phyloP scores from a whole-genome alignment of 768 basidiomycete genomes.

The Auriscalpium vulgare region DNA sequence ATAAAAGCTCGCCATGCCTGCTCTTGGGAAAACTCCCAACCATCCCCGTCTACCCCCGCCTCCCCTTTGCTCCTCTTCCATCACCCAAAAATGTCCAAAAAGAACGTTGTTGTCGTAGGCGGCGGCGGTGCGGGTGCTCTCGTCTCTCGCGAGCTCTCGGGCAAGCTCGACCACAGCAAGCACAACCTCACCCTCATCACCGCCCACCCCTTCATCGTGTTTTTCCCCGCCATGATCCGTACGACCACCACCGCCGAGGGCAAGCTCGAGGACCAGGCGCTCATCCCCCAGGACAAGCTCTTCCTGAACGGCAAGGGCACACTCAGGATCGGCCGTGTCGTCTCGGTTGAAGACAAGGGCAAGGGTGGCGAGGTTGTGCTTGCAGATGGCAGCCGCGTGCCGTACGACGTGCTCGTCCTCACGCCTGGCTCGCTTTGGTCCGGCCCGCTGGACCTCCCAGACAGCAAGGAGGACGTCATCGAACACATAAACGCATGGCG shows the following conservation, averaged over 20 bases:
- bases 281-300: not conserved
- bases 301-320: not conserved
- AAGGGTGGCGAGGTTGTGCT: not conserved
- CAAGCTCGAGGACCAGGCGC: not conserved
- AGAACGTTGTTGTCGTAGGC: not conserved
- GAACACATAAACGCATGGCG: conserved; percentile 19
- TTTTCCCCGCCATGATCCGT: not conserved
- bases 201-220: not conserved
- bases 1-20: no score
- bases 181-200: not conserved
- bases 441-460: conserved; percentile 29
- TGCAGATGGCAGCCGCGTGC: not conserved
- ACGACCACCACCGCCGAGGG: not conserved
- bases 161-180: not conserved
- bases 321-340: not conserved
- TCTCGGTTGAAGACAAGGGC: not conserved
- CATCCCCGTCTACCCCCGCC: not conserved
- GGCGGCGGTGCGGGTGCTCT: not conserved
- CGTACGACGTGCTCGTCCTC: not conserved
- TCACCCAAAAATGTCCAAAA: not conserved
- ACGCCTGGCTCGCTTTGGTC: not conserved
- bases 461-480: conserved; percentile 12
- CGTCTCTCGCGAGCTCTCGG: not conserved
- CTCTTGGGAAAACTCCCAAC: not conserved
- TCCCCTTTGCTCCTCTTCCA: not conserved